phyloP scores from a whole-genome alignment of 164 flowering plant species.

The Euptelea pleiosperma region DNA sequence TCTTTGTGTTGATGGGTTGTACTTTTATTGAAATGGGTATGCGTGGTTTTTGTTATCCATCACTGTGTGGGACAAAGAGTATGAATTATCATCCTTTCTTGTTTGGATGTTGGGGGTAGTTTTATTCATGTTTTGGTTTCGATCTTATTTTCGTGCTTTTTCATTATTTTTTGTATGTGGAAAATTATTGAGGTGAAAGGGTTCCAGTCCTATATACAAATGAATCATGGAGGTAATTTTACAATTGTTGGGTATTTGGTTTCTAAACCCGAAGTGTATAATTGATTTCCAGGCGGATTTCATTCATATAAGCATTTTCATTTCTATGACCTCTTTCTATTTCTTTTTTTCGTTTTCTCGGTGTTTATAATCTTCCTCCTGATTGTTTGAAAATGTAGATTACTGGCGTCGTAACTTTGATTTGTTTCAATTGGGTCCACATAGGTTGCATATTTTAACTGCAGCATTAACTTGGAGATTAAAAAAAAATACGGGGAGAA shows the following conservation, averaged over 20 bases:
- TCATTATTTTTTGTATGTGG: too few species aligned
- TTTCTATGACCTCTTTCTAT: not conserved
- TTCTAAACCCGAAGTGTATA: not conserved
- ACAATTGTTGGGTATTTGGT: not conserved
- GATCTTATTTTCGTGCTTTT: not conserved
- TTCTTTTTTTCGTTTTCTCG: not conserved
- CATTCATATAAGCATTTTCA: too few species aligned
- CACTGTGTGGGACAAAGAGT: conserved; percentile 2
- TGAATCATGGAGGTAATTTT: not conserved
- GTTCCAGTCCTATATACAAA: not conserved
- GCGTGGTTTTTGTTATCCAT: not conserved
- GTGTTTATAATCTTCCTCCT: not conserved
- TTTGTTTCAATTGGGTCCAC: conserved; percentile 36
- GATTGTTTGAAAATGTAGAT: conserved; percentile 1
- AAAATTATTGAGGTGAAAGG: too few species aligned
- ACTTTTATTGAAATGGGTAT: conserved; percentile 3
- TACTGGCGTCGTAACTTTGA: conserved; percentile 23
- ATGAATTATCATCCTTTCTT: not conserved
- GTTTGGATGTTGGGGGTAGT: not conserved
- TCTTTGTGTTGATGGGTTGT: not conserved
- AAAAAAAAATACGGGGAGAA: conserved; percentile 37
- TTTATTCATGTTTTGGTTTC: not conserved
- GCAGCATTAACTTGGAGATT: conserved; percentile 67
- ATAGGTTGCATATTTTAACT: conserved; percentile 51
- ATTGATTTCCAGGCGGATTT: not conserved